Conservation (phyloP, 140 eudicot species). For the Flaveria floridana region DNA sequence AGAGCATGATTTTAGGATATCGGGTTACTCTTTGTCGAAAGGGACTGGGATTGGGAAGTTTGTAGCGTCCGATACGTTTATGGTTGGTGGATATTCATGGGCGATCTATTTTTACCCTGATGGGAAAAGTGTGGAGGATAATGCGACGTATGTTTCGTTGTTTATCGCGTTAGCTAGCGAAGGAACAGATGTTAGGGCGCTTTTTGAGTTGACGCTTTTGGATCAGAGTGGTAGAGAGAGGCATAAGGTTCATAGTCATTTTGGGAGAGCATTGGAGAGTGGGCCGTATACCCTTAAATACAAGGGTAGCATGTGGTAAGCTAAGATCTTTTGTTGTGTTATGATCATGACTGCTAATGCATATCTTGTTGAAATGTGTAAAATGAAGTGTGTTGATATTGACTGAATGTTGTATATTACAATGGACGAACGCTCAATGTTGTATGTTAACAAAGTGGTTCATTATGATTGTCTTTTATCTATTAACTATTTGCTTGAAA, state of each 20-base stretch:
- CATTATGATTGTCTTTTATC: constrained; percentile 6
- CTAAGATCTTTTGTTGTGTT: not conserved
- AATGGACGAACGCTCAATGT: no score
- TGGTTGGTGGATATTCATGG: constrained; percentile 81
- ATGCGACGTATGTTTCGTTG: constrained; percentile 66
- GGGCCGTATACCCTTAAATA: constrained; percentile 79
- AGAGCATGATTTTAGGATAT: constrained; percentile 58
- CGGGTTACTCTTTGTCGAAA: constrained; percentile 71
- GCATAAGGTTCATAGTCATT: constrained; percentile 83
- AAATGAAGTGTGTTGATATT: no score
- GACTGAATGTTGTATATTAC: no score
- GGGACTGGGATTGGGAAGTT: constrained; percentile 78
- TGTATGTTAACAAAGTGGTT: not conserved
- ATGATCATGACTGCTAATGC: not conserved
- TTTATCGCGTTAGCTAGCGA: constrained; percentile 77
- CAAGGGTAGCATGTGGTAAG: constrained; percentile 87
- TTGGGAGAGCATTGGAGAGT: constrained; percentile 72
- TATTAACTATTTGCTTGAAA: constrained; percentile 1
- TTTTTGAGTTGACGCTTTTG: constrained; percentile 66
- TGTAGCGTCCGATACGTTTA: constrained; percentile 63
- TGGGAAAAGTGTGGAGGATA: constrained; percentile 74
- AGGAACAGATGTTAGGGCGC: constrained; percentile 76
- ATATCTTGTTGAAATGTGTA: not conserved
- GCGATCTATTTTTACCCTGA: constrained; percentile 85
- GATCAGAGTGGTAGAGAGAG: constrained; percentile 82